A percentile compares a stretch with the other conserved stretches of the same genome.
Evolutionary conservation across 495 filamentous ascomycete species (phyloP).

Genomic region (Aspergillus bertholletiae): DNA sequence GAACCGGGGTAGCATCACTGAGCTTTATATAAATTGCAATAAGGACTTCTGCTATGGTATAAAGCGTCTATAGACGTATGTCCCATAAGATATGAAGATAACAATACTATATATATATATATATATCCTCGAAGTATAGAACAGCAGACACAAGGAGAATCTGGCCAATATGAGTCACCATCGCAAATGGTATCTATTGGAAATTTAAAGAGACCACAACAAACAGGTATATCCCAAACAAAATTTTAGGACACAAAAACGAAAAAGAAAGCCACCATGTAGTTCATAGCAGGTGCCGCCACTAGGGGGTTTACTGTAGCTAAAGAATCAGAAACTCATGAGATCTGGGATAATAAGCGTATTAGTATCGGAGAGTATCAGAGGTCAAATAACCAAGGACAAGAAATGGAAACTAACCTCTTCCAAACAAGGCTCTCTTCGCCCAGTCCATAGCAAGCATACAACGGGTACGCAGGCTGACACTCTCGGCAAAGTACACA

Average conservation of each 20-base stretch:
- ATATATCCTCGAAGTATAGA: neutral
- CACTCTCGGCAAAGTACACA: slow-evolving; percentile 97
- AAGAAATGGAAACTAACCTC: slow-evolving; percentile 62
- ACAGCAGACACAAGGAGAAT: neutral
- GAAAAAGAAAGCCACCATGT: neutral
- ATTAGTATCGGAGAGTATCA: neutral
- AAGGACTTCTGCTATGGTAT: too few species aligned
- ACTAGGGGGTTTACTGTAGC: neutral
- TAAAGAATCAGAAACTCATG: slow-evolving; percentile 56
- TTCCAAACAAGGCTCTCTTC: slow-evolving; percentile 90
- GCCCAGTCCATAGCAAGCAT: slow-evolving; percentile 98
- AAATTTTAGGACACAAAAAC: neutral
- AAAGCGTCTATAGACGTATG: too few species aligned
- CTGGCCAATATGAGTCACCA: neutral
- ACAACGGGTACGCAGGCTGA: slow-evolving; percentile 83
- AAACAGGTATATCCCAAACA: neutral
- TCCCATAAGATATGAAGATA: neutral
- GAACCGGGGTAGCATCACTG: too few species aligned
- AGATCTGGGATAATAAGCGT: slow-evolving; percentile 46
- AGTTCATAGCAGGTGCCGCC: neutral
- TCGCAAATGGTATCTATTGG: neutral
- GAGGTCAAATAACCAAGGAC: slow-evolving; percentile 4
- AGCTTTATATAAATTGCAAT: too few species aligned
- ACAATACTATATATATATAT: neutral
- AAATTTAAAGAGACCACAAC: neutral